Evolutionary conservation across 2,329 filamentous ascomycete species (phyloP).

Genomic region (Sarocladium oryzae): DNA sequence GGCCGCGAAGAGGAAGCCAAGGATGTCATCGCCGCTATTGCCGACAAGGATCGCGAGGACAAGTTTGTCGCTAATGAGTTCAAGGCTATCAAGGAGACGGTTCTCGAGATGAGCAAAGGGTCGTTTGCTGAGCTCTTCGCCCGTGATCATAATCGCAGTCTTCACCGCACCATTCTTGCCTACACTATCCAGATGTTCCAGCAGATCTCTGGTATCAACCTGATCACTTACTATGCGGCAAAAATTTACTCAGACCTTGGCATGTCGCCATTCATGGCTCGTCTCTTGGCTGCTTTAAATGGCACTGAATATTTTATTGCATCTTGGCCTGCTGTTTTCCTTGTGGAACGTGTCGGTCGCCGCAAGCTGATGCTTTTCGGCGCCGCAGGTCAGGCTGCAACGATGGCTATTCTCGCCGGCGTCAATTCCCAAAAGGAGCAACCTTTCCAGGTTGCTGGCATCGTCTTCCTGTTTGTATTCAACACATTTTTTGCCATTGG

Average conservation of each 20-base stretch:
- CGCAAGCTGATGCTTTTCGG: conserved; percentile 68
- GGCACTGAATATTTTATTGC: conserved; percentile 52
- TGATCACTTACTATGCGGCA: conserved; percentile 57
- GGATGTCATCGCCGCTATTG: conserved; percentile 44
- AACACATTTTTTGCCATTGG: conserved; percentile 53
- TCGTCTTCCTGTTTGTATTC: conserved; percentile 61
- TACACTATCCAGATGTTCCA: conserved; percentile 59
- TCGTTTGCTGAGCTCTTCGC: conserved; percentile 53
- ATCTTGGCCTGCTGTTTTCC: conserved; percentile 53
- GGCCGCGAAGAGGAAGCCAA: conserved; percentile 40
- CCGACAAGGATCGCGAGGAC: conserved; percentile 47
- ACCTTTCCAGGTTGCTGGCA: conserved; percentile 50
- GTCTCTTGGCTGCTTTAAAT: conserved; percentile 44
- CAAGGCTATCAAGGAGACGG: conserved; percentile 56
- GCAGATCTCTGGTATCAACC: conserved; percentile 57
- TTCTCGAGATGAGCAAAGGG: conserved; percentile 60
- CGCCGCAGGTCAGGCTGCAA: conserved; percentile 51
- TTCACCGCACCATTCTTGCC: conserved; percentile 55
- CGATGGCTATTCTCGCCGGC: conserved; percentile 57
- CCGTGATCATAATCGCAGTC: conserved; percentile 47
- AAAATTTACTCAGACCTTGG: conserved; percentile 52
- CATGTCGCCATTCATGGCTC: conserved; percentile 46
- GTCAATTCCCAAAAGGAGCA: conserved; percentile 46
- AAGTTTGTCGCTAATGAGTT: conserved; percentile 53
- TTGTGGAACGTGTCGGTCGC: conserved; percentile 61